These are phyloP conservation scores for Neonothopanus nambi DNA, from an alignment of 1,284 basidiomycete genomes.

Conservation along the genomic window DNA sequence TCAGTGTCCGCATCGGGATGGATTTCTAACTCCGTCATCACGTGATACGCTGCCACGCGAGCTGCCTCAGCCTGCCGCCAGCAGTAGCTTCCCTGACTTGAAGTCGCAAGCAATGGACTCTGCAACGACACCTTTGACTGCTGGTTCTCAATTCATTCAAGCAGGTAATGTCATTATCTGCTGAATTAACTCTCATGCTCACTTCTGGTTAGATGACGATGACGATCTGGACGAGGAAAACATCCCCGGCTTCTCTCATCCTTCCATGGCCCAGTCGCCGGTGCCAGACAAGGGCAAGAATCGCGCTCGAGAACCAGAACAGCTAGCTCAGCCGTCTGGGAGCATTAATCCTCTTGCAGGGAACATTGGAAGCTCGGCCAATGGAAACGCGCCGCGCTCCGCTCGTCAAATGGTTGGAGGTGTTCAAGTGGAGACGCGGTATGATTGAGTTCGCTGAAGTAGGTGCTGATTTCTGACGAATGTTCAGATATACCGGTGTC, in stretches of 20 bases:
- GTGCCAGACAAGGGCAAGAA: slow-evolving; percentile 66
- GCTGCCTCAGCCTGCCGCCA: slow-evolving; percentile 15
- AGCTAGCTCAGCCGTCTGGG: slow-evolving; percentile 47
- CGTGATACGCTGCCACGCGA: slow-evolving; percentile 7
- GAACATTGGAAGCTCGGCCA: slow-evolving; percentile 63
- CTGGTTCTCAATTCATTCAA: slow-evolving; percentile 73
- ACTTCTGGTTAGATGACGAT: slow-evolving; percentile 56
- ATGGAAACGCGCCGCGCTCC: slow-evolving; percentile 35
- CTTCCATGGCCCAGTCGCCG: slow-evolving; percentile 45
- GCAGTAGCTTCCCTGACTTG: neutral
- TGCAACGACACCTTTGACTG: slow-evolving; percentile 53
- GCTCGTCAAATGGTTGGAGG: slow-evolving; percentile 74
- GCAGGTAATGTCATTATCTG: slow-evolving; percentile 45
- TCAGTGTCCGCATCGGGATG: slow-evolving; percentile 47
- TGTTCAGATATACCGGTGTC: slow-evolving; percentile 67
- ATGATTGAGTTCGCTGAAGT: slow-evolving; percentile 21
- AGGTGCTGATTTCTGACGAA: neutral
- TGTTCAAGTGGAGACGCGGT: slow-evolving; percentile 87
- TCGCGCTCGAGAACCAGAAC: slow-evolving; percentile 55
- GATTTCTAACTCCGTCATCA: slow-evolving; percentile 27
- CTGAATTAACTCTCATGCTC: slow-evolving; percentile 11
- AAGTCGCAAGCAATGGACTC: slow-evolving; percentile 18
- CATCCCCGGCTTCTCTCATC: slow-evolving; percentile 76
- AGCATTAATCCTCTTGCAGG: slow-evolving; percentile 56
- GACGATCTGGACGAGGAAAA: slow-evolving; percentile 78